Base-by-base conservation (phyloP, 768 basidiomycete genomes). In the Boletus rex-veris region DNA sequence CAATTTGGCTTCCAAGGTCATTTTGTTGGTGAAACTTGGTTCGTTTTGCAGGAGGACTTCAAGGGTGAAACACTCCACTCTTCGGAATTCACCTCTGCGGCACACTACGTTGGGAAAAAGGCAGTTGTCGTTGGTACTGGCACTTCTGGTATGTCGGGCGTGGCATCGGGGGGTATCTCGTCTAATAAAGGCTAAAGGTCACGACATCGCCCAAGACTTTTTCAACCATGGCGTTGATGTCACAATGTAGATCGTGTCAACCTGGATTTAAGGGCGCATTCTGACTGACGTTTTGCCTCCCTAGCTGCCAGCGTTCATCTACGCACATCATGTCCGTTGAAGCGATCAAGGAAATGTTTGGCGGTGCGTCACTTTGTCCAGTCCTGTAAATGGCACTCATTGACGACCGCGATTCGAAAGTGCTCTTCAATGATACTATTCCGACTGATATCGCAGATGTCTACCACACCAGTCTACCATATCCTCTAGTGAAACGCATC, bases 121-220 rank as follows among this genome's bases (percentile, higher is more conserved):
- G 84, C 80, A 5, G 73, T 87, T 1, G 73, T 88, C 19, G 73
- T 89, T 4, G 86, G 87, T 15, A 79, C 85, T 16, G 81, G 82
- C 39, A 84, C 80, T 45, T 84, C 85, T 21, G 78, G 79, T 79
- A 61, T n/a, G 67, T 55, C 28, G 19, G 11, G 12, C 49, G 26
- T 5, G 15, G 31, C 21, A 35, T 4, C 12, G 6, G 41, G 11
- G 16, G 6, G 21, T 24, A 57, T 52, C 21, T 31, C 48, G 24
- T 54, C 56, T 55, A 24, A 65, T 58, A 56, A 38, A 12, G 8
- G 14, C 3, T 24, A 3, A 56, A 70, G 71, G 52, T 7, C 73
- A 73, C 49, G 75, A 77, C 28, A 67, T 77, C 16, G 69, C 74
- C 2, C 71, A 71, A 47, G 74, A 75, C 43, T 68, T 67, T 26